phyloP scores from a whole-genome alignment of 1,139 yeast species.

The Diutina sp. region DNA sequence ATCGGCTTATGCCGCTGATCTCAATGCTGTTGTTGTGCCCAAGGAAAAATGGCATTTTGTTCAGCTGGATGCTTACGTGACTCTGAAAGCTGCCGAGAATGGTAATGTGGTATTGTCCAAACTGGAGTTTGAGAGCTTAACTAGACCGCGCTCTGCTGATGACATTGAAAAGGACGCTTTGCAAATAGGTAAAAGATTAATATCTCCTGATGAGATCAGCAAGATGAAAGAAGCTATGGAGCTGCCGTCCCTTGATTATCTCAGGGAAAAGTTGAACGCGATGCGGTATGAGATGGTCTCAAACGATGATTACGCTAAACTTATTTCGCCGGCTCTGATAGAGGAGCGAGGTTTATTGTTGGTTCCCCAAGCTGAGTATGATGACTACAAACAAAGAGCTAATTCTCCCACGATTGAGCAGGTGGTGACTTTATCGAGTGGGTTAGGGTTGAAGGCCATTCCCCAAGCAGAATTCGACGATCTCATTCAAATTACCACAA shows the following conservation, averaged over 20 bases:
- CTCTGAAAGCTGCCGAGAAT: constrained; percentile 5
- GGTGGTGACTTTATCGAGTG: constrained; percentile 9
- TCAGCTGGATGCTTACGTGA: constrained; percentile 4
- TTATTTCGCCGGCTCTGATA: not conserved
- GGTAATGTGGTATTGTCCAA: constrained; percentile 8
- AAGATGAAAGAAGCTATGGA: constrained; percentile 1
- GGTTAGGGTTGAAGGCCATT: constrained; percentile 10
- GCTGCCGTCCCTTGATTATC: constrained; percentile 10
- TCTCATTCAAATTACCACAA: not conserved
- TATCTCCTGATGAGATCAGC: not conserved
- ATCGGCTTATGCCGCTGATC: not conserved
- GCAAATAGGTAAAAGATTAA: not conserved
- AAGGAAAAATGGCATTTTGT: constrained; percentile 1
- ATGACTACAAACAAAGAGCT: not conserved
- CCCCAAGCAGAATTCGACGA: constrained; percentile 7
- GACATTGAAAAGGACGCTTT: not conserved
- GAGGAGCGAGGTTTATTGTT: not conserved
- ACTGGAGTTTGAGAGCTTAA: constrained; percentile 4
- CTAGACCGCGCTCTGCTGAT: not conserved
- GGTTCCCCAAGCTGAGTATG: not conserved
- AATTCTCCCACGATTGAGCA: not conserved
- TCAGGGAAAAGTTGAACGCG: constrained; percentile 8
- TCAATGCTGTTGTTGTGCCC: constrained; percentile 3
- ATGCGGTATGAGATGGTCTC: not conserved
- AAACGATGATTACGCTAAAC: not conserved